phyloP scores from a whole-genome alignment of 2,329 filamentous ascomycete species.

The Pezicula radicicola region DNA sequence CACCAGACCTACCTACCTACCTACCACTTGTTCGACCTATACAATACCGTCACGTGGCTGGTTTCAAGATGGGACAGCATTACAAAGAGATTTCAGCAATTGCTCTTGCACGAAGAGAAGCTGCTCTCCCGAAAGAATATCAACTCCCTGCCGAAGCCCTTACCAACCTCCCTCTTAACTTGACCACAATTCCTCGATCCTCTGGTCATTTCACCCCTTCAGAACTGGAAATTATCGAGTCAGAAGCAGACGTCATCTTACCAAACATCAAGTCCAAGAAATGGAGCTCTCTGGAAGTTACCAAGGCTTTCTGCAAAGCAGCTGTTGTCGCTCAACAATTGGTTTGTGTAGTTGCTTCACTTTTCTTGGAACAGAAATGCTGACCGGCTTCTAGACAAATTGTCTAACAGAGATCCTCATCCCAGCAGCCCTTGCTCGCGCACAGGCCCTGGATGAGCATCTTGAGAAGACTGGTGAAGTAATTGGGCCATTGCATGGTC shows the following conservation, averaged over 20 bases:
- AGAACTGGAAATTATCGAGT: conserved; percentile 49
- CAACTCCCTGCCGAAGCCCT: conserved; percentile 20
- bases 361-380: background rate
- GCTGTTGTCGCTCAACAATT: conserved; percentile 53
- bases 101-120: conserved; percentile 30
- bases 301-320: conserved; percentile 50
- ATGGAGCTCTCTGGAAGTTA: conserved; percentile 50
- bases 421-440: conserved; percentile 46
- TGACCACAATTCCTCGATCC: conserved; percentile 19
- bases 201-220: conserved; percentile 26
- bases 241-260: conserved; percentile 30
- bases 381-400: conserved; percentile 42
- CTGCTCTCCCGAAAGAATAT: conserved; percentile 26
- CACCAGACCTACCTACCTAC: background rate
- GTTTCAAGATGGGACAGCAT: conserved; percentile 24
- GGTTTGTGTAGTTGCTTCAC: conserved; percentile 27
- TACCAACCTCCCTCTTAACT: conserved; percentile 18
- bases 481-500: conserved; percentile 36
- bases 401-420: conserved; percentile 58
- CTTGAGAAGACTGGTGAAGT: conserved; percentile 35
- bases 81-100: conserved; percentile 35
- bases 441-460: conserved; percentile 50
- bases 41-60: background rate
- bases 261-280: conserved; percentile 29
- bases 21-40: background rate